Conservation (phyloP, 1,284 basidiomycete genomes). For the Tetrapyrgos nigripes region DNA sequence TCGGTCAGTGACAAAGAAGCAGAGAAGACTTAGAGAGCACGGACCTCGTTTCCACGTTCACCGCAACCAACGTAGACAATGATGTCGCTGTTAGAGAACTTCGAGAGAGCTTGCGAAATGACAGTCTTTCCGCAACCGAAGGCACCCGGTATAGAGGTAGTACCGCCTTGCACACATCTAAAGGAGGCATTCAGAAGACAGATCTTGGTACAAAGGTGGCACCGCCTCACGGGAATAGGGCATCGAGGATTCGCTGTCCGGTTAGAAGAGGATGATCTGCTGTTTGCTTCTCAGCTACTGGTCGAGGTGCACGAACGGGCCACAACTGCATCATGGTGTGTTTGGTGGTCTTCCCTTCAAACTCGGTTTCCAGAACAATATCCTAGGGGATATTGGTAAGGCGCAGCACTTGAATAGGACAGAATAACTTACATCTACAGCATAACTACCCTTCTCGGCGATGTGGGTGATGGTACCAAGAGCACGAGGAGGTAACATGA, state of each 20-base stretch:
- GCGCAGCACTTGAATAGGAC: slow-evolving; percentile 7
- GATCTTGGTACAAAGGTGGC: neutral
- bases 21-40: slow-evolving; percentile 24
- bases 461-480: slow-evolving; percentile 95
- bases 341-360: slow-evolving; percentile 93
- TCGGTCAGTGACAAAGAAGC: neutral
- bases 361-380: slow-evolving; percentile 96
- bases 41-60: slow-evolving; percentile 88
- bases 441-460: slow-evolving; percentile 94
- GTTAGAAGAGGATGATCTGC: slow-evolving; percentile 94
- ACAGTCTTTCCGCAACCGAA: slow-evolving; percentile 99
- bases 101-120: slow-evolving; percentile 96
- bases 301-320: slow-evolving; percentile 98
- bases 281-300: slow-evolving; percentile 93
- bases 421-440: slow-evolving; percentile 75
- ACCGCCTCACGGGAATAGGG: slow-evolving; percentile 88
- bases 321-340: slow-evolving; percentile 98
- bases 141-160: slow-evolving; percentile 98
- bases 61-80: slow-evolving; percentile 99
- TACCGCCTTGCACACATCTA: slow-evolving; percentile 97
- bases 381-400: slow-evolving; percentile 60
- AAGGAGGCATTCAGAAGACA: slow-evolving; percentile 11
- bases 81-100: slow-evolving; percentile 99
- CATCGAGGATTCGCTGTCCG: slow-evolving; percentile 97
- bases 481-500: slow-evolving; percentile 94